Conservation (phyloP, 164 flowering plant species). For the Stephania japonica region DNA sequence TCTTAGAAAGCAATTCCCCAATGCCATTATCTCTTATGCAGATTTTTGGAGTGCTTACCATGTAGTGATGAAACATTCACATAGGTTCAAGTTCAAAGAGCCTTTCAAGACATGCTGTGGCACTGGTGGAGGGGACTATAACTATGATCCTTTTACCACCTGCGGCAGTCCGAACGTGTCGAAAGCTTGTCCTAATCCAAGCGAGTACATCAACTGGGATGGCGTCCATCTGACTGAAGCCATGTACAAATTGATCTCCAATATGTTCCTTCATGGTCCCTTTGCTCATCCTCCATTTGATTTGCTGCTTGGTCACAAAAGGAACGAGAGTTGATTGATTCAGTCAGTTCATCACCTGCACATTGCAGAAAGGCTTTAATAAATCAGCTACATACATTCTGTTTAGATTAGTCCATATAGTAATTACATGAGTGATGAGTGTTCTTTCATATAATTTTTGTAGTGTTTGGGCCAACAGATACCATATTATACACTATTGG, state of each 20-base stretch:
- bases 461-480: not conserved
- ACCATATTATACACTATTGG: not conserved
- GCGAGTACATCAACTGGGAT: conserved; percentile 65
- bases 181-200: conserved; percentile 43
- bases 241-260: conserved; percentile 35
- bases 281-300: conserved; percentile 41
- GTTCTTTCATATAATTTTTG: not conserved
- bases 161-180: conserved; percentile 44
- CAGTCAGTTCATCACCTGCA: not conserved
- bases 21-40: conserved; percentile 47
- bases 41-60: conserved; percentile 59
- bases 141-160: conserved; percentile 31
- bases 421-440: not conserved
- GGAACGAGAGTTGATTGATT: not conserved
- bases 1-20: conserved; percentile 44
- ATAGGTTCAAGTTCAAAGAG: conserved; percentile 52
- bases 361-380: not conserved
- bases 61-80: conserved; percentile 30
- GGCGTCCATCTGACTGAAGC: conserved; percentile 66
- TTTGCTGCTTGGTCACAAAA: conserved; percentile 15
- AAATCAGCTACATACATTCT: not conserved
- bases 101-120: conserved; percentile 68
- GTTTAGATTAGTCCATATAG: not conserved
- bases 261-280: conserved; percentile 34
- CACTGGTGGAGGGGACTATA: conserved; percentile 48